A percentile compares a stretch with the other conserved stretches of the same genome.
These are phyloP conservation scores for Blastobotrys arbuscula DNA, from an alignment of 1,139 yeast species.

Conservation along the genomic window DNA sequence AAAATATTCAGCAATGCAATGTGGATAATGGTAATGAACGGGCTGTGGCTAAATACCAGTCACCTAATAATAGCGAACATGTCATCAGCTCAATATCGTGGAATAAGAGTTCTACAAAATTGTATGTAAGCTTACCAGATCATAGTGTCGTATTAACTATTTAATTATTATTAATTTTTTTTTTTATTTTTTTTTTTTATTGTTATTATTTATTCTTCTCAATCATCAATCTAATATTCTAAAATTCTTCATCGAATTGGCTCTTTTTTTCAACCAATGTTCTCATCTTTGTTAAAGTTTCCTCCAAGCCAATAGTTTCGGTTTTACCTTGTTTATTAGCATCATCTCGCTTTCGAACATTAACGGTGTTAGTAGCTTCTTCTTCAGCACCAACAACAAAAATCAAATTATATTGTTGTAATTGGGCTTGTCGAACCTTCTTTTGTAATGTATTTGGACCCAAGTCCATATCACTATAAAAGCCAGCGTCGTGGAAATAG, in stretches of 20 bases:
- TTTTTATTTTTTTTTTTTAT: too few relatives aligned
- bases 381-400: constrained; percentile 97
- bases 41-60: constrained; percentile 18
- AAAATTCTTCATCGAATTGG: constrained; percentile 22
- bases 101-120: constrained; percentile 23
- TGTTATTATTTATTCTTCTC: neutral
- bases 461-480: constrained; percentile 87
- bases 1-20: neutral
- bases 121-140: constrained; percentile 24
- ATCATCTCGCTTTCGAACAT: constrained; percentile 90
- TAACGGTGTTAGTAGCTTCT: constrained; percentile 68
- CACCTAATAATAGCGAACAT: constrained; percentile 10
- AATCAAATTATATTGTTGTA: constrained; percentile 86
- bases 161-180: neutral
- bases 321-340: constrained; percentile 83
- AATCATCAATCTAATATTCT: constrained; percentile 1
- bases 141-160: constrained; percentile 9
- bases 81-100: constrained; percentile 23
- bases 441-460: constrained; percentile 93
- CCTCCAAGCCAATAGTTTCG: constrained; percentile 66
- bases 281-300: constrained; percentile 61
- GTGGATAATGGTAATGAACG: constrained; percentile 8
- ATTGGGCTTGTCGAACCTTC: constrained; percentile 94
- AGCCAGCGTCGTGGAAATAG: constrained; percentile 59
- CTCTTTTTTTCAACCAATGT: constrained; percentile 25